phyloP scores from a whole-genome alignment of 2,329 filamentous ascomycete genomes.

The Scytalidium lignicola region DNA sequence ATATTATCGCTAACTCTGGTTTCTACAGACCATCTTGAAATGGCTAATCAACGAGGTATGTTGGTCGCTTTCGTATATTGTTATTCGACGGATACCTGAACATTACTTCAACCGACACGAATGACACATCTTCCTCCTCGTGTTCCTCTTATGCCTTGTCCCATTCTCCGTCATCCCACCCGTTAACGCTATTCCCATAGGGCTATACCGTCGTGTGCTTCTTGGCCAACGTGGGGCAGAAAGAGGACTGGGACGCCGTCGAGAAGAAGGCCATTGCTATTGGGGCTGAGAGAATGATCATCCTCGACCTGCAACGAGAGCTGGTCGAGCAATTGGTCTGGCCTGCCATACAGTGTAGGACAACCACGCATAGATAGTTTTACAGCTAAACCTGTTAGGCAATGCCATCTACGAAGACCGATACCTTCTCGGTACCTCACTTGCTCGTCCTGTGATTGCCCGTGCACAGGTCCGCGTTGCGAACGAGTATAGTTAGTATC shows the following conservation, averaged over 20 bases:
- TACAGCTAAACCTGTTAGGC: slow-evolving; percentile 22
- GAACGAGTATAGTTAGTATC: too few relatives aligned
- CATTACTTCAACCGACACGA: too few relatives aligned
- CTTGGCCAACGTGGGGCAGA: slow-evolving; percentile 69
- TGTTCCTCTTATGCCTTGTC: too few relatives aligned
- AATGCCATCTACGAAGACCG: slow-evolving; percentile 65
- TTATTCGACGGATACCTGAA: background rate
- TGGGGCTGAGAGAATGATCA: slow-evolving; percentile 19
- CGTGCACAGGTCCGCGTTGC: slow-evolving; percentile 61
- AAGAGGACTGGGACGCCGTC: slow-evolving; percentile 43
- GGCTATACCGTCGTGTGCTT: slow-evolving; percentile 30
- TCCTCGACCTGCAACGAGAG: slow-evolving; percentile 60
- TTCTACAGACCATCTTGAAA: slow-evolving; percentile 14
- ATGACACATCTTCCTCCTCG: too few relatives aligned
- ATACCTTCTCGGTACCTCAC: slow-evolving; percentile 52
- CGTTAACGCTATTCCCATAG: too few relatives aligned
- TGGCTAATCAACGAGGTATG: slow-evolving; percentile 44
- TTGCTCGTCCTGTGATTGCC: slow-evolving; percentile 67
- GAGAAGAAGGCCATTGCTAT: slow-evolving; percentile 57
- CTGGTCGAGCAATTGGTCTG: slow-evolving; percentile 70
- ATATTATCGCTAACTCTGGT: slow-evolving; percentile 23
- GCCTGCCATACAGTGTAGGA: too few relatives aligned
- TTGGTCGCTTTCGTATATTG: slow-evolving; percentile 23
- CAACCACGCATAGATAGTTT: too few relatives aligned
- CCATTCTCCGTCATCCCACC: background rate